Conservation (phyloP, 352 stramenopile species). For the Peronosclerospora sorghi region DNA sequence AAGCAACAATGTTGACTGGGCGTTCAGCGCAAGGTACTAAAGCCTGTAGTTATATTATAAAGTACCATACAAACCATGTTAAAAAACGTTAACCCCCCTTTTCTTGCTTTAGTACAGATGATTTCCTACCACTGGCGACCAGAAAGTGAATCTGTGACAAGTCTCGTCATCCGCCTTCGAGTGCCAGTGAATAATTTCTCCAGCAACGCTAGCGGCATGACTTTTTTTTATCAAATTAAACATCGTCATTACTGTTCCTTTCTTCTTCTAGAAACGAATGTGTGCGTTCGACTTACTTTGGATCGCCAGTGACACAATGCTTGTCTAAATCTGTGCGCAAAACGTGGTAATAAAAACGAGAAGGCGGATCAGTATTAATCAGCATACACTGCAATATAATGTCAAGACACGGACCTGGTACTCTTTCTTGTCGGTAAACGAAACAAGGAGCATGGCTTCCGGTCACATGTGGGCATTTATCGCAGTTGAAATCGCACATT, state of each 20-base stretch:
- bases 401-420: constrained; percentile 43
- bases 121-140: too few relatives aligned
- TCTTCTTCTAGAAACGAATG: not conserved
- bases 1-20: too few relatives aligned
- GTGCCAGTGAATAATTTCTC: constrained; percentile 21
- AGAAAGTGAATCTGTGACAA: constrained; percentile 23
- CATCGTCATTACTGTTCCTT: too few relatives aligned
- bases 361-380: constrained; percentile 1
- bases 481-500: constrained; percentile 61
- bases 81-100: too few relatives aligned
- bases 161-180: constrained; percentile 22
- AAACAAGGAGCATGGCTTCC: constrained; percentile 79
- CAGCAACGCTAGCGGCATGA: constrained; percentile 18
- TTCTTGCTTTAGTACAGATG: not conserved
- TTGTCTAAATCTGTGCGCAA: constrained; percentile 65
- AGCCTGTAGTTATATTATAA: too few relatives aligned
- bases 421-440: constrained; percentile 76
- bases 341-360: constrained; percentile 30
- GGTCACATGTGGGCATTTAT: constrained; percentile 78
- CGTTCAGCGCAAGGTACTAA: too few relatives aligned
- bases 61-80: too few relatives aligned
- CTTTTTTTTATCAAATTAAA: constrained; percentile 11
- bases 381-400: not conserved
- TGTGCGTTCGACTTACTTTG: constrained; percentile 4
- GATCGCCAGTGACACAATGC: constrained; percentile 66